Base-by-base conservation (phyloP, 495 filamentous ascomycete species). In the Bombardia bombarda region DNA sequence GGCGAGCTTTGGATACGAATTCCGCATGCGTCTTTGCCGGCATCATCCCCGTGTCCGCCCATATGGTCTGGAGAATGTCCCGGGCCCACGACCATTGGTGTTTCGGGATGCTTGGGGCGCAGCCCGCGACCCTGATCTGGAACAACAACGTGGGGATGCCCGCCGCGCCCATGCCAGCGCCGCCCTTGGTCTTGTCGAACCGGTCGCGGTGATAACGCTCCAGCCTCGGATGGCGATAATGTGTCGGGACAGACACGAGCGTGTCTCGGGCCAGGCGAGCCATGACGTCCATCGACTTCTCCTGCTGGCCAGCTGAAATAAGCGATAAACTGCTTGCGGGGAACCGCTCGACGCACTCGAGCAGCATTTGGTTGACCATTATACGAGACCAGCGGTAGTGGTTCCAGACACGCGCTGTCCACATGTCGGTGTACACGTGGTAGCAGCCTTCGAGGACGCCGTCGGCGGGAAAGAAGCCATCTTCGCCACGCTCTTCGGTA, bases 381-480 rank as follows among this genome's bases (percentile, higher is more conserved):
- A 82, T 74, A 21, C 77, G 74, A 2, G 75, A 68, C 57, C 73
- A 75, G 23, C 82, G 77, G 49, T 79, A 82, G 40, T 80, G 70
- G 42, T 81, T 84, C 74, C 75, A 81, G 20, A 74, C 64, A 18
- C 73, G 65, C 13, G 69, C 69, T 21, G 70, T 61, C 75, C 77
- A 82, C 31, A 76, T 66, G 38, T 73, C 70, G 4, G 52, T 52
- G 51, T 84, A 85, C 13, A 70, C 53, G 50, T 84, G 78, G 51
- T 80, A 84, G 43, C 68, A 63, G 24, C 74, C 69, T 32, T 74
- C 69, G 47, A 78, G 80, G 30, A 75, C 61, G 17, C 57, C 63
- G 3, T 61, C 51, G 3, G 64, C 45, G 1, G 67, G 66, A 28
- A 65, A 62, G 31, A 57, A 45, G 12, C 49, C 49, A 7, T 50